Evolutionary conservation across 192 early-diverging fungal species (phyloP).

Genomic region (Mortierella antarctica): DNA sequence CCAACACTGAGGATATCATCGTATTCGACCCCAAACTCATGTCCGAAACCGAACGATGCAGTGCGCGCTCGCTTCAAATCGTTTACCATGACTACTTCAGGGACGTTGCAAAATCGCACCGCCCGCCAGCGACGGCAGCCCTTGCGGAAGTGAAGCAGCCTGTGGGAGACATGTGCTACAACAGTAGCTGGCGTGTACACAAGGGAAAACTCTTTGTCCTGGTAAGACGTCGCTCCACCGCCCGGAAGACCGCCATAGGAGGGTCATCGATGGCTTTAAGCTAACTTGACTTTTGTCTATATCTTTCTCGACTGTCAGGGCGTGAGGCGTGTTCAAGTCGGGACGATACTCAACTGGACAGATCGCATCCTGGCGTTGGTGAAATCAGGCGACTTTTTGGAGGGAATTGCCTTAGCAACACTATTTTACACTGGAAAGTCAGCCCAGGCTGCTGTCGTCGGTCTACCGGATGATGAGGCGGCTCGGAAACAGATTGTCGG

Average conservation of each 20-base stretch:
- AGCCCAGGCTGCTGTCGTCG: slow-evolving; percentile 65
- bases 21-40: slow-evolving; percentile 68
- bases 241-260: too few relatives aligned
- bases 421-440: slow-evolving; percentile 67
- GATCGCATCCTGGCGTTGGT: slow-evolving; percentile 67
- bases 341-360: slow-evolving; percentile 67
- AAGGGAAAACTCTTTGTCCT: slow-evolving; percentile 69
- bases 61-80: slow-evolving; percentile 59
- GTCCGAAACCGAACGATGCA: slow-evolving; percentile 60
- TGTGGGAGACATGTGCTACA: slow-evolving; percentile 61
- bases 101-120: slow-evolving; percentile 46
- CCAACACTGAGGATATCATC: slow-evolving; percentile 66
- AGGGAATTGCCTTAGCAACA: slow-evolving; percentile 67
- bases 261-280: too few relatives aligned
- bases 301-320: slow-evolving; percentile 54
- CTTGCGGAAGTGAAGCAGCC: slow-evolving; percentile 27
- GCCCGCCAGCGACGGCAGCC: slow-evolving; percentile 2
- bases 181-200: slow-evolving; percentile 63
- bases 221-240: slow-evolving; percentile 38
- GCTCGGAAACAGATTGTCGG: slow-evolving; percentile 62
- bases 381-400: slow-evolving; percentile 66
- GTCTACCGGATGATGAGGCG: slow-evolving; percentile 67
- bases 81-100: slow-evolving; percentile 70
- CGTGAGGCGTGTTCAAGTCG: slow-evolving; percentile 62
- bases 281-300: neutral